Evolutionary conservation across 2,329 filamentous ascomycete species (phyloP), one percentile per base, ranked within the genome.

Genomic region (Coniella vitis): DNA sequence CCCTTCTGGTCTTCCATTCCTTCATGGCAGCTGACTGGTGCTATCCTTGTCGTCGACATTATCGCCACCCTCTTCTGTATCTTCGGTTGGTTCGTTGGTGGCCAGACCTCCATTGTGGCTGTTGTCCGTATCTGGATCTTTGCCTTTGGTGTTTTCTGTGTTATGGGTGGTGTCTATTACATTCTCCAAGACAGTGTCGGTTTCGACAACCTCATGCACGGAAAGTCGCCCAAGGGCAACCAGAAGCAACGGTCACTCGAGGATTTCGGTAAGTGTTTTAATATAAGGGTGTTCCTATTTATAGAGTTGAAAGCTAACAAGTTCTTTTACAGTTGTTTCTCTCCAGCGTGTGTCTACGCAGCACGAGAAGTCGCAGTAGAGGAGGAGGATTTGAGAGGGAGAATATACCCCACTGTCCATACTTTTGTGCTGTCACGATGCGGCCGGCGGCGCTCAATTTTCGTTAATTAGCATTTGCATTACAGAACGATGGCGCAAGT

Each of bases 171-270:
- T 64, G 64, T 77, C 54, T 87, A 87, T 72, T 90, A 90, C 73
- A 77, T 93, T 61, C 79, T 95, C 63, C 84, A 91, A 67, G 86
- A 86, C 66, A 89, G 83, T 61, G 70, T 78, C 54, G 84, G 84
- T 55, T 95, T 95, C 68, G 87, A 95, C 71, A 91, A 93, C 73
- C 76, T 95, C 56, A 93, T 95, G 86, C 88, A 95, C 72, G 87
- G 88, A 65, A 90, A 90, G 75, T 86, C 83, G 55, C 81, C 81
- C 57, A 89, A 90, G 77, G 83, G 84, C 68, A 84, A 81, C 70
- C 78, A 84, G 69, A 90, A 88, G 78, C 87, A 91, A 72, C 79
- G 87, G 60, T 87, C 84, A 39, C 77, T 91, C 55, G 89, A 95
- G 75, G 88, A 95, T 73, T 94, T 95, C 63, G 83, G 85, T 89